A percentile compares a stretch with the other conserved stretches of the same genome.
phyloP scores from a whole-genome alignment of 2,329 filamentous ascomycete genomes.

The Botryosphaeria agaves region DNA sequence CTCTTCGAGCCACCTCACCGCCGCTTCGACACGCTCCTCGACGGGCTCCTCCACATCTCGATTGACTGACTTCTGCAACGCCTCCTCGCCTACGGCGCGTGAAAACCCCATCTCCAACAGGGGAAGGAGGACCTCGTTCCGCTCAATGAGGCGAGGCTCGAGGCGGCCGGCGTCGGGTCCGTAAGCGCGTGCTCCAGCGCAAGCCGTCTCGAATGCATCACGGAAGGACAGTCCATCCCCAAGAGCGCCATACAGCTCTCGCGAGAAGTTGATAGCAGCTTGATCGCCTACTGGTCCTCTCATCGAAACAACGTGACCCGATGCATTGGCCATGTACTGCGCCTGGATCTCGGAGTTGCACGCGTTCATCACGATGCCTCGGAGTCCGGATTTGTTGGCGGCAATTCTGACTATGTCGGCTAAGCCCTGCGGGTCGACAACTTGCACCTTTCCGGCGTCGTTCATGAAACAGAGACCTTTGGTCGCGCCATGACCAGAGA shows the following conservation, averaged over 20 bases:
- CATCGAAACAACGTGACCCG: neutral
- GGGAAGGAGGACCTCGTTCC: no score
- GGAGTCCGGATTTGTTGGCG: neutral
- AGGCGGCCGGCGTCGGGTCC: no score
- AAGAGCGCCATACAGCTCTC: neutral
- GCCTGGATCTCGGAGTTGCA: neutral
- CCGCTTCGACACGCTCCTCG: no score
- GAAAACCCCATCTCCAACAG: no score
- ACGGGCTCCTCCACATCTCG: no score
- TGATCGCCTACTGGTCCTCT: neutral
- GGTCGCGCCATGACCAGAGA: neutral
- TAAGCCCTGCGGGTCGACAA: neutral
- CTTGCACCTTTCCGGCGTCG: neutral
- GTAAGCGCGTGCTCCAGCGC: neutral
- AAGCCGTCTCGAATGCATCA: neutral
- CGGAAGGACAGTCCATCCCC: neutral
- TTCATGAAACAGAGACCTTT: neutral
- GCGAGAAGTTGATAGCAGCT: neutral
- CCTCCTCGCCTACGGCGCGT: no score
- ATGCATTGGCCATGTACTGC: neutral
- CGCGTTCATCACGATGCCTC: neutral
- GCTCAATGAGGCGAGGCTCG: no score
- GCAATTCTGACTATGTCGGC: neutral
- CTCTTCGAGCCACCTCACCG: no score
- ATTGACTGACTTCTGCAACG: no score